These are phyloP conservation scores for Fusarium miscanthi DNA, from an alignment of 2,329 filamentous ascomycete species.

Conservation along the genomic window DNA sequence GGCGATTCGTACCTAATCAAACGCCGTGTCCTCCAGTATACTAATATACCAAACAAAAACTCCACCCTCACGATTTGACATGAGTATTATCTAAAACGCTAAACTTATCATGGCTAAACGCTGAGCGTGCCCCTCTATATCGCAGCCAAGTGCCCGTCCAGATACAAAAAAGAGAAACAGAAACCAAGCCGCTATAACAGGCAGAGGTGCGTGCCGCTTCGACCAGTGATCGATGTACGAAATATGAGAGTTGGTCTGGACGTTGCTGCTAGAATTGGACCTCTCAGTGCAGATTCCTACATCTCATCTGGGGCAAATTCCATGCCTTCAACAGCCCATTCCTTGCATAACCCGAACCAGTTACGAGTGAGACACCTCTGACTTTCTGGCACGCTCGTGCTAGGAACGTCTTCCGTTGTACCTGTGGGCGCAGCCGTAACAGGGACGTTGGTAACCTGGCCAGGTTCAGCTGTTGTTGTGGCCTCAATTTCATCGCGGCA, in stretches of 20 bases:
- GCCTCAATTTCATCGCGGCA: slow-evolving; percentile 59
- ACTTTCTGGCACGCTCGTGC: slow-evolving; percentile 40
- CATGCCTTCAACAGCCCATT: slow-evolving; percentile 47
- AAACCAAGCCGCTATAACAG: not conserved
- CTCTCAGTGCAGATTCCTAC: slow-evolving; percentile 17
- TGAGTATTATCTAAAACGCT: slow-evolving; percentile 9
- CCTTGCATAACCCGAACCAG: slow-evolving; percentile 57
- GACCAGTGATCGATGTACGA: not conserved
- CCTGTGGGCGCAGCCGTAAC: slow-evolving; percentile 49
- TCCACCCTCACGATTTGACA: slow-evolving; percentile 10
- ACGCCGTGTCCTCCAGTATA: slow-evolving; percentile 19
- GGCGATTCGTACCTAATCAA: slow-evolving; percentile 4
- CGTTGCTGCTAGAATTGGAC: not conserved
- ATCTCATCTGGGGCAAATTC: slow-evolving; percentile 50
- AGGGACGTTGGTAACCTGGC: slow-evolving; percentile 42
- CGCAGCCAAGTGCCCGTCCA: not conserved
- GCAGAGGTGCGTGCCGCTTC: not conserved
- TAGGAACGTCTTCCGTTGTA: slow-evolving; percentile 43
- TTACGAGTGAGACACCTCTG: slow-evolving; percentile 51
- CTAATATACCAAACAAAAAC: slow-evolving; percentile 17
- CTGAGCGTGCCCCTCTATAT: not conserved
- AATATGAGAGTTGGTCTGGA: not conserved
- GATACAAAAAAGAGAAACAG: not conserved
- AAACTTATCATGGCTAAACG: not conserved
- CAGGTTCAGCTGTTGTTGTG: slow-evolving; percentile 50